Conservation (phyloP, 2,329 filamentous ascomycete genomes). For the Coniochaeta sp. region DNA sequence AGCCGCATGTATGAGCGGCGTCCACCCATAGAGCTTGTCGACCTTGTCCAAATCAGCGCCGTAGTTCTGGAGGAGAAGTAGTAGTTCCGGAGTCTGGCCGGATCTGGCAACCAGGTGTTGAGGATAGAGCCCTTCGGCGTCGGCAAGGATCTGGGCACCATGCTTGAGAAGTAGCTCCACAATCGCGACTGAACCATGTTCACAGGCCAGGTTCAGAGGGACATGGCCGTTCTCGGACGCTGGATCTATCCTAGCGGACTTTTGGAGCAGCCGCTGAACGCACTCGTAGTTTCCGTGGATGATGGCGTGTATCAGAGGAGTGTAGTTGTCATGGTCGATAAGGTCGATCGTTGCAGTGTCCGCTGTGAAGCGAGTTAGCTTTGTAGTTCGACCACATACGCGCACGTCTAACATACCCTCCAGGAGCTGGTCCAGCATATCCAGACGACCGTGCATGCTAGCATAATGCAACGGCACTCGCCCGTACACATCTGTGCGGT, state of each 20-base stretch:
- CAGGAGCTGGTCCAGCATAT: constrained; percentile 72
- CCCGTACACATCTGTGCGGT: constrained; percentile 85
- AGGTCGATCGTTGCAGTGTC: constrained; percentile 72
- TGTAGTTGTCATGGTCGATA: constrained; percentile 96
- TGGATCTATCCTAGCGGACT: constrained; percentile 79
- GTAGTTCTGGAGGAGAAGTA: constrained; percentile 74
- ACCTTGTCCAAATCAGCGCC: constrained; percentile 86
- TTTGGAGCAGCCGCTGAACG: constrained; percentile 68
- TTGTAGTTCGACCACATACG: background rate
- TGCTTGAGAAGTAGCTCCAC: constrained; percentile 78
- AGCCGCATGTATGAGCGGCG: constrained; percentile 89
- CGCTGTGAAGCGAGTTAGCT: constrained; percentile 28
- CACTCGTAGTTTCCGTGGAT: constrained; percentile 79
- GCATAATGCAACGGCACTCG: constrained; percentile 92
- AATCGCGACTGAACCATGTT: constrained; percentile 80
- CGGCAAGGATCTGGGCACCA: constrained; percentile 76
- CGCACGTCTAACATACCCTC: constrained; percentile 36
- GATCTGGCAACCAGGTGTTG: constrained; percentile 93
- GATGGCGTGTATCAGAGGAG: constrained; percentile 89
- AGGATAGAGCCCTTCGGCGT: constrained; percentile 94
- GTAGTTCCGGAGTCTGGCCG: constrained; percentile 70
- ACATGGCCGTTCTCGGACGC: constrained; percentile 85
- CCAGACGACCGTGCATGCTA: constrained; percentile 84
- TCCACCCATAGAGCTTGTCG: constrained; percentile 97
- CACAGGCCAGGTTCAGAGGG: constrained; percentile 88